Percentiles rank a stretch among this genome's conserved stretches.
Evolutionary conservation across 2,329 filamentous ascomycete genomes (phyloP).

Genomic region (Lachnellula arida): DNA sequence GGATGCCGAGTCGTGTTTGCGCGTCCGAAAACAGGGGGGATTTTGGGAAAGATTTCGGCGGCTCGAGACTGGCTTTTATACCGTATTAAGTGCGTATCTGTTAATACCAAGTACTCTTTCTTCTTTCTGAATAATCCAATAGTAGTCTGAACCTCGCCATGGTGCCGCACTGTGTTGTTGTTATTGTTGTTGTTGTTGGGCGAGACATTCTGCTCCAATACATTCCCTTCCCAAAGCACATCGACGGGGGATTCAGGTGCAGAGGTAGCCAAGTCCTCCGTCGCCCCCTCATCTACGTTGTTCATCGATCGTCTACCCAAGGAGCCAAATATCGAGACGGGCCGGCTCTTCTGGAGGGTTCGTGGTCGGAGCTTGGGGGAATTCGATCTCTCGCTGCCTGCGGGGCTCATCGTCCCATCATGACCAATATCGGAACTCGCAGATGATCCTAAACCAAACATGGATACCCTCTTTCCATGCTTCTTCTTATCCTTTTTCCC

Average conservation of each 20-base stretch:
- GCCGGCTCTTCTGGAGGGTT: constrained; percentile 29
- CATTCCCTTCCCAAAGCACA: constrained; percentile 4
- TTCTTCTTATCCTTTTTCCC: constrained; percentile 29
- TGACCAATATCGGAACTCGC: constrained; percentile 16
- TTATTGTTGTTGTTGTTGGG: constrained; percentile 6
- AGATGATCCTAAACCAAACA: constrained; percentile 25
- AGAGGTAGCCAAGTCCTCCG: constrained; percentile 16
- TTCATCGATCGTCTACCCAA: constrained; percentile 29
- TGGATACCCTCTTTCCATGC: constrained; percentile 23
- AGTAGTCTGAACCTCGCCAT: constrained; percentile 67
- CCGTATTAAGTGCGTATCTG: constrained; percentile 61
- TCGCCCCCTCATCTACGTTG: constrained; percentile 25
- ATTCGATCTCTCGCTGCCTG: constrained; percentile 15
- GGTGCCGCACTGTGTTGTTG: constrained; percentile 49
- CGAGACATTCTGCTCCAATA: constrained; percentile 9
- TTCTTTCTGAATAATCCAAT: constrained; percentile 68
- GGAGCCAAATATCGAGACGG: constrained; percentile 32
- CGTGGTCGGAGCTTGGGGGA: constrained; percentile 26
- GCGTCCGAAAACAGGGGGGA: constrained; percentile 39
- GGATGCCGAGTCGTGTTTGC: constrained; percentile 48
- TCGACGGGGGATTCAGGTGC: constrained; percentile 25
- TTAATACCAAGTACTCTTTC: constrained; percentile 67
- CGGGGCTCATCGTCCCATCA: constrained; percentile 21
- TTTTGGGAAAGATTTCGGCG: constrained; percentile 54
- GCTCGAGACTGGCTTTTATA: constrained; percentile 66